These are phyloP conservation scores for Trichoderma sp. DNA, from an alignment of 2,329 filamentous ascomycete species.

Conservation along the genomic window DNA sequence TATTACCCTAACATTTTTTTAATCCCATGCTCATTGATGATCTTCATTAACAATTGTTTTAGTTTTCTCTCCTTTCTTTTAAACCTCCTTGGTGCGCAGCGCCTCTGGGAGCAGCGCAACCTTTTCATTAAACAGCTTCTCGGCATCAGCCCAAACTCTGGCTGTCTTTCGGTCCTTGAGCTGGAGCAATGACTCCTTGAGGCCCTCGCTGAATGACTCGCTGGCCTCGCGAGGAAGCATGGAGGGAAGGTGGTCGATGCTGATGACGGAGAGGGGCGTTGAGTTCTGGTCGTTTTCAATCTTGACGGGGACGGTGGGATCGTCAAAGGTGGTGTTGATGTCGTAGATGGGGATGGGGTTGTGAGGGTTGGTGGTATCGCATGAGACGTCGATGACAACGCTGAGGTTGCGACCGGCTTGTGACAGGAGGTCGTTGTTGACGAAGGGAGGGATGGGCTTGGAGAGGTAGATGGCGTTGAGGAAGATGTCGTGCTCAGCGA, in stretches of 20 bases:
- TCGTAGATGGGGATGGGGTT: constrained; percentile 79
- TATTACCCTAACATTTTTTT: background rate
- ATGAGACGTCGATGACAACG: constrained; percentile 79
- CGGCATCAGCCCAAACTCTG: constrained; percentile 81
- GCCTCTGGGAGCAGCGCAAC: constrained; percentile 65
- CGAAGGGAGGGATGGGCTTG: constrained; percentile 75
- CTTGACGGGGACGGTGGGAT: constrained; percentile 76
- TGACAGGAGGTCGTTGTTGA: constrained; percentile 70
- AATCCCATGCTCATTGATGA: background rate
- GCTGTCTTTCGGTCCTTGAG: constrained; percentile 75
- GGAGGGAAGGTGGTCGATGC: constrained; percentile 82
- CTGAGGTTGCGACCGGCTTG: constrained; percentile 69
- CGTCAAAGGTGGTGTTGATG: constrained; percentile 82
- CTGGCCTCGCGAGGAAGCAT: constrained; percentile 84
- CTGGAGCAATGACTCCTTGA: constrained; percentile 76
- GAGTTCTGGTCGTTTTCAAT: constrained; percentile 46
- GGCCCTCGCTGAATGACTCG: constrained; percentile 78
- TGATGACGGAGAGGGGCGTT: constrained; percentile 72
- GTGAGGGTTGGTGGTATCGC: constrained; percentile 74
- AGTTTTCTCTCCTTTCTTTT: background rate
- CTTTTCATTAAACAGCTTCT: constrained; percentile 84
- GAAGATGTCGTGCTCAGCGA: constrained; percentile 74
- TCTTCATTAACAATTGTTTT: background rate
- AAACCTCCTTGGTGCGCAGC: constrained; percentile 20
- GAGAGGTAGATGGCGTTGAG: constrained; percentile 82